Percentiles rank a stretch among this genome's conserved stretches.
Evolutionary conservation across 768 basidiomycete genomes (phyloP).

Genomic region (Mycena kentingensis): DNA sequence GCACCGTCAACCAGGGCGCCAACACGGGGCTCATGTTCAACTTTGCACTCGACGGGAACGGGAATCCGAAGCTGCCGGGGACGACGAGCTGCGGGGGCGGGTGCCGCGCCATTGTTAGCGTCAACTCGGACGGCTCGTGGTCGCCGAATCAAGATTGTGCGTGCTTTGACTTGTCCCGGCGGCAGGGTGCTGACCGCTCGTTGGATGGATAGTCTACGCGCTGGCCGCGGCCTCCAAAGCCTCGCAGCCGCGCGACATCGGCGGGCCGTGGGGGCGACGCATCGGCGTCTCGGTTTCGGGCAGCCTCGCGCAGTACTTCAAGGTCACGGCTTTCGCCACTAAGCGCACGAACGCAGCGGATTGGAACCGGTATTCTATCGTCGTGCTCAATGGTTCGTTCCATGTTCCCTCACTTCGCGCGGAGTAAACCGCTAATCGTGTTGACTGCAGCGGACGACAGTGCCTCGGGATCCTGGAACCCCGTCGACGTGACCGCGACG

Average conservation of each 20-base stretch:
- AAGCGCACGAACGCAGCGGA: constrained; percentile 53
- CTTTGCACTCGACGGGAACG: constrained; percentile 59
- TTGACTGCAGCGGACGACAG: constrained; percentile 49
- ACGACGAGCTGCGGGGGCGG: constrained; percentile 64
- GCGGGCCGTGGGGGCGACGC: constrained; percentile 72
- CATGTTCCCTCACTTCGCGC: not conserved
- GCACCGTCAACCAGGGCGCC: constrained; percentile 40
- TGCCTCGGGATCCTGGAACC: constrained; percentile 51
- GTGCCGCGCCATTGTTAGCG: constrained; percentile 67
- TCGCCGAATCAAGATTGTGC: constrained; percentile 67
- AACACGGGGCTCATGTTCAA: constrained; percentile 73
- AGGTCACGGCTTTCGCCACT: constrained; percentile 68
- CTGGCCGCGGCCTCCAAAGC: constrained; percentile 80
- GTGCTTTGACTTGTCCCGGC: not conserved
- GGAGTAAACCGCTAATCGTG: not conserved
- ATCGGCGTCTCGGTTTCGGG: constrained; percentile 67
- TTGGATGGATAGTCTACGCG: constrained; percentile 50
- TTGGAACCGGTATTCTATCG: constrained; percentile 66
- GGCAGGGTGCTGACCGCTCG: too few species aligned
- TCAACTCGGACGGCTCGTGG: constrained; percentile 65
- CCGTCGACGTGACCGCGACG: constrained; percentile 54
- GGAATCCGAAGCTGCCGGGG: constrained; percentile 64
- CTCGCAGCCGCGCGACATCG: constrained; percentile 66
- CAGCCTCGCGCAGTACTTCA: constrained; percentile 53
- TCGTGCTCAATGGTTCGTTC: constrained; percentile 68